Evolutionary conservation across 1,284 basidiomycete species (phyloP), one percentile per base, ranked within the genome.

Genomic region (Meripilus lineatus): DNA sequence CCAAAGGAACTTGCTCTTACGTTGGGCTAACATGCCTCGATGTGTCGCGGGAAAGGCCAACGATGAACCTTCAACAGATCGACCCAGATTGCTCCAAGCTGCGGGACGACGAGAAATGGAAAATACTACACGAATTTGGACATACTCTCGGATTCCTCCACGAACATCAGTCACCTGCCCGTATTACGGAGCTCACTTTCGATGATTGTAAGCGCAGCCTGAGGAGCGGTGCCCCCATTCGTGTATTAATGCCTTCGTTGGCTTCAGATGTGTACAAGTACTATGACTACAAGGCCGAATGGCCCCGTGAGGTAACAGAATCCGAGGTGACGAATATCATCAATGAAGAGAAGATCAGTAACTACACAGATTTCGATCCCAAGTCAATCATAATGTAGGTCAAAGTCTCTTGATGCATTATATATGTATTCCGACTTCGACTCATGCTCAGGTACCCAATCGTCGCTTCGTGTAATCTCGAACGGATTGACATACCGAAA

Each of bases 111-210:
- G 35, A 40, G 33, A 8, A 14, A 18, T 14, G 33, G 10, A 35
- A 14, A 14, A 58, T 62, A 39, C 54, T 63, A 2, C 61, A 63
- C 42, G 58, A 65, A 45, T 59, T 63, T 43, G 62, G 63, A 1
- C 63, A 64, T 32, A 54, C 50, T 11, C 55, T 65, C 15, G 63
- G 63, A 2, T 34, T 63, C 37, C 40, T 59, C 40, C 62, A 65
- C 37, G 63, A 65, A 46, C 59, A 61, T 38, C 61, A 62, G 43
- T 56, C 58, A 18, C 57, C 57, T 25, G 46, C 48, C 13, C 51
- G 55, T 4, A 49, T 45, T 20, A 49, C 45, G 3, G 50, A 23
- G 5, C 21, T 57, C 10, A 50, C 28, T 13, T 48, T 60, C 11
- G 40, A 50, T 32, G 43, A 47, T n/a, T n/a, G n/a, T n/a, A n/a